Evolutionary conservation across 306 rosid genomes (phyloP).

Genomic region (Vigna reflexopilosa): DNA sequence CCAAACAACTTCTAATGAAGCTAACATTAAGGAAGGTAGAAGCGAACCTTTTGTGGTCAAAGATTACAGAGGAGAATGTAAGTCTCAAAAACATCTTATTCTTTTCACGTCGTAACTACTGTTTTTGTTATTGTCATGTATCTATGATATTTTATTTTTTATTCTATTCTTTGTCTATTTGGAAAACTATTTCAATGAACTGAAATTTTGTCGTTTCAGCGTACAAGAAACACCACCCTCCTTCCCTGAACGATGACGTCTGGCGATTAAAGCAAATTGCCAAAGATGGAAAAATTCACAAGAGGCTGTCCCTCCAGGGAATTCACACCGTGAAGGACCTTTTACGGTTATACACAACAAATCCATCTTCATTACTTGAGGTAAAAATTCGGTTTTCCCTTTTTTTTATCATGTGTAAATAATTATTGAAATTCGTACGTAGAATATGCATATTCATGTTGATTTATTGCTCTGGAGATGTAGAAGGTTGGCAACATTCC

Average conservation of each 20-base stretch:
- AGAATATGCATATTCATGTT: not conserved
- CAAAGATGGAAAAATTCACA: not conserved
- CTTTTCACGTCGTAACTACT: not conserved
- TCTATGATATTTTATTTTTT: too few species aligned
- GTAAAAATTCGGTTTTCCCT: not conserved
- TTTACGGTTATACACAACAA: slow-evolving; percentile 17
- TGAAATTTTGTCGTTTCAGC: slow-evolving; percentile 24
- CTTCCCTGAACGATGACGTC: slow-evolving; percentile 8
- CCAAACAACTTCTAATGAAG: slow-evolving; percentile 5
- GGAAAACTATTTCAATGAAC: not conserved
- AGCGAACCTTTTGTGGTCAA: slow-evolving; percentile 38
- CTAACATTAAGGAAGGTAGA: slow-evolving; percentile 55
- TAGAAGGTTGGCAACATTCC: slow-evolving; percentile 53
- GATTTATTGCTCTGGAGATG: slow-evolving; percentile 35
- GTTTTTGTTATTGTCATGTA: not conserved
- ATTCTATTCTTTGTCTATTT: not conserved
- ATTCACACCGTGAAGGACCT: slow-evolving; percentile 18
- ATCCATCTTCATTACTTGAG: slow-evolving; percentile 15
- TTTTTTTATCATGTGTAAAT: slow-evolving; percentile 1
- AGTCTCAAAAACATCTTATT: not conserved
- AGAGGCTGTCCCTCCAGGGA: slow-evolving; percentile 1
- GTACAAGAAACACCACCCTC: slow-evolving; percentile 27
- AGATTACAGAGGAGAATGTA: slow-evolving; percentile 31
- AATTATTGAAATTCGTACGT: not conserved
- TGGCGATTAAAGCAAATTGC: slow-evolving; percentile 31